These are phyloP conservation scores for Zostera marina DNA, from an alignment of 116 monocot species.

Conservation along the genomic window DNA sequence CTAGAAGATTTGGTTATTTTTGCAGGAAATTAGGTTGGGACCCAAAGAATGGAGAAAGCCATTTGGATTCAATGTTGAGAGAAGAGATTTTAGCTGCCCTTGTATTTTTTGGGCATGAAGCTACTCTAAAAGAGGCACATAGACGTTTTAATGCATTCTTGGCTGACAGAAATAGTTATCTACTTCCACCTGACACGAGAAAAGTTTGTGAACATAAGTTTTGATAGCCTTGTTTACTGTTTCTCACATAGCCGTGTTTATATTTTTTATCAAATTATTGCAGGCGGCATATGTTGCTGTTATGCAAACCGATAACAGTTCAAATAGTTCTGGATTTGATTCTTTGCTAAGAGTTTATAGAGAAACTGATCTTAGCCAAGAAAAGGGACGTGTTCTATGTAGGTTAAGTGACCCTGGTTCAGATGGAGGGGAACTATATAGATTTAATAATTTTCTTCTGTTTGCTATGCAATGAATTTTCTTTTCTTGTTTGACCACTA, in stretches of 20 bases:
- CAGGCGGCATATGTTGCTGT: conserved; percentile 84
- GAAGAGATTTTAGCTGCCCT: conserved; percentile 71
- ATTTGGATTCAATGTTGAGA: conserved; percentile 78
- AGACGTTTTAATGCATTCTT: conserved; percentile 53
- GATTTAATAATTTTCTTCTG: conserved; percentile 2
- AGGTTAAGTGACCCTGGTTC: conserved; percentile 9
- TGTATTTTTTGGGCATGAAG: conserved; percentile 59
- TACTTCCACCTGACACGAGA: conserved; percentile 86
- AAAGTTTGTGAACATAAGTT: conserved; percentile 18
- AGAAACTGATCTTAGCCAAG: conserved; percentile 88
- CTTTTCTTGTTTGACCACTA: conserved; percentile 5
- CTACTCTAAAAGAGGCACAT: conserved; percentile 49
- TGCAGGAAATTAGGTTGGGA: conserved; percentile 85
- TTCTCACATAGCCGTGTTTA: background rate
- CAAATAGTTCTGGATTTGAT: conserved; percentile 61
- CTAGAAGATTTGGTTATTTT: background rate
- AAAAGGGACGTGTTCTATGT: conserved; percentile 81
- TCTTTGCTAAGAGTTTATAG: conserved; percentile 66
- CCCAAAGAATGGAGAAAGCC: conserved; percentile 56
- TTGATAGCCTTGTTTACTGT: background rate
- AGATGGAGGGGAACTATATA: background rate
- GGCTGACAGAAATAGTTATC: conserved; percentile 48
- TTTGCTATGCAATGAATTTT: conserved; percentile 1
- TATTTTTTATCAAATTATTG: conserved; percentile 1
- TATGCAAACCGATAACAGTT: conserved; percentile 34